A percentile compares a stretch with the other conserved stretches of the same genome.
Conservation (phyloP, 352 stramenopile genomes). For the Thraustotheca clavata region DNA sequence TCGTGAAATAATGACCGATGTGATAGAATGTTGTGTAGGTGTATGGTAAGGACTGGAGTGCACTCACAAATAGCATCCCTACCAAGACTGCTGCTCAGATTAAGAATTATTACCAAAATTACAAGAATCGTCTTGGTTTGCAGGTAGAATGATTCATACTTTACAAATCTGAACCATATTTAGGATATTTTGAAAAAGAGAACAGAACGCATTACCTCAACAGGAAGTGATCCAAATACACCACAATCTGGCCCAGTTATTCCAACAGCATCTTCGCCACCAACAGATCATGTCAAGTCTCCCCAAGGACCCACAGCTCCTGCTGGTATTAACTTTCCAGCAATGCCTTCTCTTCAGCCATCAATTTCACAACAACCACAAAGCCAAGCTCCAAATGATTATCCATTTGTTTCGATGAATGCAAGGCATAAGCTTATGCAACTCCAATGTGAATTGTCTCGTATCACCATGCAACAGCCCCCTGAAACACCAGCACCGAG, state of each 20-base stretch:
- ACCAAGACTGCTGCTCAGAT: conserved; percentile 86
- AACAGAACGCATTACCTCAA: conserved; percentile 33
- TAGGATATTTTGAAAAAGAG: conserved; percentile 73
- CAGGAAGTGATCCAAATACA: conserved; percentile 11
- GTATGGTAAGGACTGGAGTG: conserved; percentile 84
- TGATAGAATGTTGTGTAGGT: conserved; percentile 30
- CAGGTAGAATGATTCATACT: conserved; percentile 26
- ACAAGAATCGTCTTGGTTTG: conserved; percentile 85
- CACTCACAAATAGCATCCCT: conserved; percentile 77
- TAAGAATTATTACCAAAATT: conserved; percentile 93
- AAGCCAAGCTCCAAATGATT: background rate
- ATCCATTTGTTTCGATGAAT: background rate
- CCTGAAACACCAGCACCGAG: background rate
- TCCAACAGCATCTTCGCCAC: background rate
- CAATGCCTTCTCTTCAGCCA: conserved; percentile 4
- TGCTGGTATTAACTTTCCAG: background rate
- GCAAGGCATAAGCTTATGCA: conserved; percentile 12
- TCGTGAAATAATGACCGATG: background rate
- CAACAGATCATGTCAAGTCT: background rate
- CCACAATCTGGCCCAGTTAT: background rate
- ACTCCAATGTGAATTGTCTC: conserved; percentile 14
- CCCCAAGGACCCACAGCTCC: background rate
- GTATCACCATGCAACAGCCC: conserved; percentile 17
- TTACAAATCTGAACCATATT: background rate
- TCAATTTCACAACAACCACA: background rate